Percentiles rank a stretch among this genome's conserved stretches.
Evolutionary conservation across 805 yeast species (phyloP).

Genomic region (Lipomyces yamanashiensis): DNA sequence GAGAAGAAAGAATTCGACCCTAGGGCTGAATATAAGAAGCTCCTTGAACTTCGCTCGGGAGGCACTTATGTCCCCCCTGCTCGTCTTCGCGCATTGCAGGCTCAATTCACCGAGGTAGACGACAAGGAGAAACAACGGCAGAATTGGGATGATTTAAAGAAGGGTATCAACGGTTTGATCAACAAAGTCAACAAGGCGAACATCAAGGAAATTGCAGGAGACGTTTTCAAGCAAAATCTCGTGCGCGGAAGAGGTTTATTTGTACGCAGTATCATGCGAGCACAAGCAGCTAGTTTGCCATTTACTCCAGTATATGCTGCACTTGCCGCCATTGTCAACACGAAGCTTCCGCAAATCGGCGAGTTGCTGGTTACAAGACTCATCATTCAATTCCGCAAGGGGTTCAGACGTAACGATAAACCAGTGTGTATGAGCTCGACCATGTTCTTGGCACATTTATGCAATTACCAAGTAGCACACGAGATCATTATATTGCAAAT

Average conservation of each 20-base stretch:
- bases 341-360: conserved; percentile 73
- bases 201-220: conserved; percentile 54
- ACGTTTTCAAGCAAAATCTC: conserved; percentile 62
- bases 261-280: conserved; percentile 60
- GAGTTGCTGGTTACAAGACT: conserved; percentile 58
- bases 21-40: conserved; percentile 47
- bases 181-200: conserved; percentile 54
- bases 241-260: conserved; percentile 65
- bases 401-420: conserved; percentile 55
- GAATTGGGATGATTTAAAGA: conserved; percentile 61
- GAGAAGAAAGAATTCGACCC: conserved; percentile 36
- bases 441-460: conserved; percentile 63
- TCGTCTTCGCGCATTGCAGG: conserved; percentile 52
- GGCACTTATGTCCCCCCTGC: conserved; percentile 63
- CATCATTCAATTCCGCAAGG: conserved; percentile 61
- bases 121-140: conserved; percentile 55
- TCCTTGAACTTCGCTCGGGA: conserved; percentile 49
- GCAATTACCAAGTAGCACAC: conserved; percentile 64
- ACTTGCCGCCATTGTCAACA: conserved; percentile 62
- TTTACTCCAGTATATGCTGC: conserved; percentile 60
- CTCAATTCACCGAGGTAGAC: conserved; percentile 44
- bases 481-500: conserved; percentile 61
- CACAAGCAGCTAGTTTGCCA: conserved; percentile 52
- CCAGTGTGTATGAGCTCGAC: conserved; percentile 51
- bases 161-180: conserved; percentile 54